A percentile compares a stretch with the other conserved stretches of the same genome.
These are phyloP conservation scores for Penicillium verhagenii DNA, from an alignment of 495 filamentous ascomycete genomes.

Conservation along the genomic window DNA sequence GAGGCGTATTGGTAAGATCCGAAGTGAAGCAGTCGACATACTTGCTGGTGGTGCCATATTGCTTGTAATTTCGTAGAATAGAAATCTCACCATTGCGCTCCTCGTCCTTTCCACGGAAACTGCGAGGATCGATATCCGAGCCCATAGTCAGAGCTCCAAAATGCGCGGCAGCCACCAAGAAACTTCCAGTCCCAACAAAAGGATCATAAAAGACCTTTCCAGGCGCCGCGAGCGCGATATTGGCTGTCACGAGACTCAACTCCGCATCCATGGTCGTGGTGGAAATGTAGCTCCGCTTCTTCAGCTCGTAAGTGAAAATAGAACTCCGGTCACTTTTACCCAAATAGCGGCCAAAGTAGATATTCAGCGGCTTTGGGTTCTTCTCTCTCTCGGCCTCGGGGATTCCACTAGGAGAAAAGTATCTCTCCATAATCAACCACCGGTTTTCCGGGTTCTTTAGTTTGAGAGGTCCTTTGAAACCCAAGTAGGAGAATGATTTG, in stretches of 20 bases:
- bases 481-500: slow-evolving; percentile 75
- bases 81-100: slow-evolving; percentile 46
- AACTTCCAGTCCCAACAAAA: slow-evolving; percentile 91
- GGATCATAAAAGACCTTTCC: slow-evolving; percentile 89
- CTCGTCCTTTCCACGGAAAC: slow-evolving; percentile 68
- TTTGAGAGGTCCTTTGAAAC: slow-evolving; percentile 70
- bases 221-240: slow-evolving; percentile 77
- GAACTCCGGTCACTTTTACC: slow-evolving; percentile 60
- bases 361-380: slow-evolving; percentile 48
- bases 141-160: slow-evolving; percentile 81
- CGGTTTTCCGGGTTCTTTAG: slow-evolving; percentile 70
- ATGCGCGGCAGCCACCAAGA: slow-evolving; percentile 81
- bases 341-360: slow-evolving; percentile 73
- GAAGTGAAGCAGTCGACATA: slow-evolving; percentile 78
- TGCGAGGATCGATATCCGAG: slow-evolving; percentile 89
- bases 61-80: slow-evolving; percentile 73
- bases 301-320: slow-evolving; percentile 79
- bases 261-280: slow-evolving; percentile 98
- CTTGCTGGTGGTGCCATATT: slow-evolving; percentile 66
- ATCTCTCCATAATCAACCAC: slow-evolving; percentile 81
- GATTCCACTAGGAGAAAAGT: slow-evolving; percentile 46
- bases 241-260: slow-evolving; percentile 85
- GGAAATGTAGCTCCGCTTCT: slow-evolving; percentile 88
- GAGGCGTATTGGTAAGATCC: slow-evolving; percentile 85
- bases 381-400: slow-evolving; percentile 21